Conservation (phyloP, 257 asterid genomes). For the Salvia hispanica region DNA sequence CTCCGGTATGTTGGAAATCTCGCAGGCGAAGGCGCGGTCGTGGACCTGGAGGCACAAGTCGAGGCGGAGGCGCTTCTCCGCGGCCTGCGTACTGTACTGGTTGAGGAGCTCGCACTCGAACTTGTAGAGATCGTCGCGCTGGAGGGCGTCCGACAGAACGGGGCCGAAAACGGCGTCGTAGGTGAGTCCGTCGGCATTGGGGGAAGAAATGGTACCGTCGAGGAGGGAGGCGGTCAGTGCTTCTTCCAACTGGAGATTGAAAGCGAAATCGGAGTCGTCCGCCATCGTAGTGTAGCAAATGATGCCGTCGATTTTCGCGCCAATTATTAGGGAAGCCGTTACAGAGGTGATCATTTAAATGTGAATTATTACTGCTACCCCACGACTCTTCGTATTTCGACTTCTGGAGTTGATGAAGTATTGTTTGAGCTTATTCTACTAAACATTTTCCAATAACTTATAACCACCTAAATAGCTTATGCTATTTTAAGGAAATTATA, state of each 20-base stretch:
- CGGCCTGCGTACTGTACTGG: conserved; percentile 35
- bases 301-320: neutral
- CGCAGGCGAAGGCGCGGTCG: conserved; percentile 62
- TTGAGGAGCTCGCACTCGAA: conserved; percentile 44
- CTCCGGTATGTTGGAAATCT: conserved; percentile 48
- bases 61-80: conserved; percentile 33
- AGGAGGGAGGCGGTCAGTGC: conserved; percentile 53
- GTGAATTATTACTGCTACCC: neutral
- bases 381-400: too few species aligned
- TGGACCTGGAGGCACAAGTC: conserved; percentile 60
- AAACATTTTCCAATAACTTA: too few species aligned
- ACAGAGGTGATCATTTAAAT: neutral
- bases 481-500: too few species aligned
- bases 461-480: too few species aligned
- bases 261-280: conserved; percentile 45
- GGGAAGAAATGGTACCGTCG: conserved; percentile 33
- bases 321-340: neutral
- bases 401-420: too few species aligned
- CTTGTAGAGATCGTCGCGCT: conserved; percentile 37
- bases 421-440: too few species aligned
- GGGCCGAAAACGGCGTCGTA: conserved; percentile 36
- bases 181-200: conserved; percentile 21
- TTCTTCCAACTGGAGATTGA: conserved; percentile 60
- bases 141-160: conserved; percentile 28
- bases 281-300: conserved; percentile 30